phyloP scores from a whole-genome alignment of 139 green algal genomes.

The Micractinium sp. region DNA sequence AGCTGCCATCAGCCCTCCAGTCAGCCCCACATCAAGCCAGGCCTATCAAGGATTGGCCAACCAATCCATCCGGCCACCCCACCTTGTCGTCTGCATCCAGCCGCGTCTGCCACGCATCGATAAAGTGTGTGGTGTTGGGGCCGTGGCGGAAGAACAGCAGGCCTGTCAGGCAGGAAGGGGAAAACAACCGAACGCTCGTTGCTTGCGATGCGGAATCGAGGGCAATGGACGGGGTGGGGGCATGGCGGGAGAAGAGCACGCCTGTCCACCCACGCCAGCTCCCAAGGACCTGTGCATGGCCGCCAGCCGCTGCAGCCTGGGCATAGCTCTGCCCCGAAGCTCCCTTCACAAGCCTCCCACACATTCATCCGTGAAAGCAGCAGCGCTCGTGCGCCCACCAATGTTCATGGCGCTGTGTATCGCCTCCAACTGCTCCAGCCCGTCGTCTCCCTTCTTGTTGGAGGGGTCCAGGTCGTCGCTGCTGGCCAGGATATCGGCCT shows the following conservation, averaged over 20 bases:
- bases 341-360: background rate
- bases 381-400: background rate
- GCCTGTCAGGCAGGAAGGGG: background rate
- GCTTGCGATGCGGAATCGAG: background rate
- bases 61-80: background rate
- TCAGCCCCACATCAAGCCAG: background rate
- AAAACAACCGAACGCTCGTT: no score
- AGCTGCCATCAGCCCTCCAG: background rate
- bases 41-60: background rate
- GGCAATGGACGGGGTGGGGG: no score
- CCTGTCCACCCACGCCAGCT: background rate
- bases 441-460: conserved; percentile 44
- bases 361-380: background rate
- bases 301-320: background rate
- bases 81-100: conserved; percentile 80
- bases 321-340: background rate
- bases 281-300: no score
- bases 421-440: conserved; percentile 72
- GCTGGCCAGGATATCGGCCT: conserved; percentile 88
- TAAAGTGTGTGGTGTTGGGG: conserved; percentile 57
- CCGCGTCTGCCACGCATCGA: conserved; percentile 61
- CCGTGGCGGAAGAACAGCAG: conserved; percentile 75
- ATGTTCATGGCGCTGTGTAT: conserved; percentile 56
- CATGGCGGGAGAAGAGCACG: background rate
- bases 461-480: conserved; percentile 79